Percentiles rank a stretch among this genome's conserved stretches.
Evolutionary conservation across 768 basidiomycete genomes (phyloP).

Genomic region (Boletus tylopilopsis): DNA sequence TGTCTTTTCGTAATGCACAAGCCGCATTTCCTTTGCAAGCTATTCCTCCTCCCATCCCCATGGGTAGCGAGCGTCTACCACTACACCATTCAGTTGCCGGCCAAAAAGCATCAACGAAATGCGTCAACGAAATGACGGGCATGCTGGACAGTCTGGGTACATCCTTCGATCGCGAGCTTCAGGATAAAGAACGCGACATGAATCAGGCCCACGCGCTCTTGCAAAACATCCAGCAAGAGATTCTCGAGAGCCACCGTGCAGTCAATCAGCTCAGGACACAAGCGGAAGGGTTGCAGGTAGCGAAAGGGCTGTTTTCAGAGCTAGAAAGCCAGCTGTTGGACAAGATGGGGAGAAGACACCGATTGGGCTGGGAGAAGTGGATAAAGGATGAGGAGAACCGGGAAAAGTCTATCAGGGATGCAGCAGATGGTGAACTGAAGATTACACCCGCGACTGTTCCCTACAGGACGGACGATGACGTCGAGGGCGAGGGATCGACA

Average conservation of each 20-base stretch:
- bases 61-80: conserved; percentile 62
- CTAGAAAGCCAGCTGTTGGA: conserved; percentile 62
- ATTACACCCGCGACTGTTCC: conserved; percentile 43
- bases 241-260: conserved; percentile 77
- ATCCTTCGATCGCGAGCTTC: conserved; percentile 88
- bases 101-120: conserved; percentile 81
- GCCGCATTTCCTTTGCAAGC: conserved; percentile 39
- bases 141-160: conserved; percentile 87
- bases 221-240: conserved; percentile 84
- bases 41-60: conserved; percentile 39
- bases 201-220: conserved; percentile 86
- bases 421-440: conserved; percentile 52
- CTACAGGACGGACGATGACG: conserved; percentile 46
- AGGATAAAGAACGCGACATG: conserved; percentile 88
- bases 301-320: conserved; percentile 53
- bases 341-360: conserved; percentile 81
- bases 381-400: conserved; percentile 77
- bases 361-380: conserved; percentile 93
- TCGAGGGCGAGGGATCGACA: conserved; percentile 37
- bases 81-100: conserved; percentile 84
- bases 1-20: conserved; percentile 74
- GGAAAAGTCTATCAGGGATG: conserved; percentile 65
- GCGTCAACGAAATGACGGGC: conserved; percentile 77
- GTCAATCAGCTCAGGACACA: conserved; percentile 67
- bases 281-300: conserved; percentile 60